Evolutionary conservation across 345 rosid genomes (phyloP).

Genomic region (Eucalyptus viminalis): DNA sequence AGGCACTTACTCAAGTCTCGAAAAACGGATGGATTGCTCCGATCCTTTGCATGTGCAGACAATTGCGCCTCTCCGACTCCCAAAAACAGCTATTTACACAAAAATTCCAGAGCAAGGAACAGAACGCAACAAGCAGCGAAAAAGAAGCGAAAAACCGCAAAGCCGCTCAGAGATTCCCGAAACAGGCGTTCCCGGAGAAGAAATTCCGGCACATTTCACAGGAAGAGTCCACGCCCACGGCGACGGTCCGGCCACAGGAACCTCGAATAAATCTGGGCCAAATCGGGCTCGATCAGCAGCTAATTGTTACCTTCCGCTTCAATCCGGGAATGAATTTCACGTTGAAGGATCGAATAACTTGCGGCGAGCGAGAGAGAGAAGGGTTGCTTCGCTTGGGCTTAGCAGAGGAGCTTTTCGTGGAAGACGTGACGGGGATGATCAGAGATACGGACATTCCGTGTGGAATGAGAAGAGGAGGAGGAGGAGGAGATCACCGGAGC

Average conservation of each 20-base stretch:
- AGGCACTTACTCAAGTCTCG: background rate
- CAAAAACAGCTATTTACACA: background rate
- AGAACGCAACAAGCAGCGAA: background rate
- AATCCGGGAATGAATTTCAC: background rate
- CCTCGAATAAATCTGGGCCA: background rate
- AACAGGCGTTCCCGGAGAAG: background rate
- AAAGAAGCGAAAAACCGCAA: background rate
- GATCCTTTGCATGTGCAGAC: constrained; percentile 1
- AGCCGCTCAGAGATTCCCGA: background rate
- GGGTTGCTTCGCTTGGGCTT: constrained; percentile 5
- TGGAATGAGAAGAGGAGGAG: background rate
- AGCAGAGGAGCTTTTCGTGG: constrained; percentile 25
- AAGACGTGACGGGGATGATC: constrained; percentile 68
- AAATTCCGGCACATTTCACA: background rate
- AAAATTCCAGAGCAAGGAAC: background rate
- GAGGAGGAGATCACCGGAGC: constrained; percentile 12
- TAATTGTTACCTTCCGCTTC: background rate
- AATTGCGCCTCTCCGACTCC: background rate
- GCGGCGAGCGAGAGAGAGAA: constrained; percentile 1
- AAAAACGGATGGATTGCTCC: background rate
- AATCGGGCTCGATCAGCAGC: background rate
- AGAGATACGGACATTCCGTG: constrained; percentile 32
- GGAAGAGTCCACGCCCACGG: background rate
- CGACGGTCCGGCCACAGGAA: background rate
- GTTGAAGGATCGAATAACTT: background rate